Conservation (phyloP, 331 rosid species). For the Malus hybrid region DNA sequence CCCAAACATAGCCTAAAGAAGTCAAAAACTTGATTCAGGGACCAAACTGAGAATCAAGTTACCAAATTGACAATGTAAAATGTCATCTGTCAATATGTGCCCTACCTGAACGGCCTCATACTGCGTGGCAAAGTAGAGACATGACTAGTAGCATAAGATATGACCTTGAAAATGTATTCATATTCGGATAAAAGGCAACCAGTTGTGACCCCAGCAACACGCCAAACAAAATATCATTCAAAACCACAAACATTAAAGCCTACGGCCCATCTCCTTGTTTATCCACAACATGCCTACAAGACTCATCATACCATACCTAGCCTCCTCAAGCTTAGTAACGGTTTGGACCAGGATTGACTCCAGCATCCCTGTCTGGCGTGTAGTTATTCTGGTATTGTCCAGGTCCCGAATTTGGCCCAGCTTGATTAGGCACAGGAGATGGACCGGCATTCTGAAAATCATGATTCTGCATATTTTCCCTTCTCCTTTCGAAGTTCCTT, state of each 20-base stretch:
- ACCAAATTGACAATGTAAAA: too few relatives aligned
- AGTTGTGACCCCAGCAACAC: too few relatives aligned
- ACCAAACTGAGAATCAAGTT: too few relatives aligned
- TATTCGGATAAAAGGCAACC: too few relatives aligned
- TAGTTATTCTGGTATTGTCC: constrained; percentile 22
- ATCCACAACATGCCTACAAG: constrained; percentile 7
- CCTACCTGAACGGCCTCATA: too few relatives aligned
- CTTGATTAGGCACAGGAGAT: constrained; percentile 31
- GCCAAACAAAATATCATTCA: too few relatives aligned
- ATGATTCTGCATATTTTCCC: constrained; percentile 36
- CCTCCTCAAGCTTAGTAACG: background rate
- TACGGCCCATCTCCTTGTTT: background rate
- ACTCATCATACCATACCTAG: background rate
- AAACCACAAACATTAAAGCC: background rate
- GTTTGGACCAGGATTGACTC: constrained; percentile 30
- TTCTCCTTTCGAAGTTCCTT: constrained; percentile 83
- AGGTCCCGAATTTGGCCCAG: constrained; percentile 27
- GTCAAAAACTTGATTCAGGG: too few relatives aligned
- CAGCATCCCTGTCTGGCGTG: constrained; percentile 29
- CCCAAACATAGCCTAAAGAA: too few relatives aligned
- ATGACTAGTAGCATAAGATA: background rate
- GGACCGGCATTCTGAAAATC: constrained; percentile 20
- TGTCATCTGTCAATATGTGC: too few relatives aligned
- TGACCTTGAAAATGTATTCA: background rate
- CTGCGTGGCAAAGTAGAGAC: background rate